Conservation (phyloP, 306 rosid genomes). For the Medicago ruthenica region DNA sequence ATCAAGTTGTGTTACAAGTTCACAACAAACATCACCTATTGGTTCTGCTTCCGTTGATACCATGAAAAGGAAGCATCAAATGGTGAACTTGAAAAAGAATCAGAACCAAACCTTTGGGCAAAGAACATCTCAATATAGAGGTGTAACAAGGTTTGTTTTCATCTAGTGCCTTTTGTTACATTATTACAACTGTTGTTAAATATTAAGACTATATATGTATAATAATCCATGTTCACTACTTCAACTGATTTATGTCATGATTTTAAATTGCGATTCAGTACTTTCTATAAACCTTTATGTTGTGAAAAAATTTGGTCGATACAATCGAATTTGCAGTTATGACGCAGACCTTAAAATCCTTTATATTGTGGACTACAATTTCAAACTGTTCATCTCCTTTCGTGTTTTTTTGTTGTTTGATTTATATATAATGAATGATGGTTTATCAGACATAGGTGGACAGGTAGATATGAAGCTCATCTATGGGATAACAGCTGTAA, state of each 20-base stretch:
- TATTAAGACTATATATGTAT: background rate
- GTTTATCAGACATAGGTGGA: conserved; percentile 86
- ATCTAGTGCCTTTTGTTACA: conserved; percentile 5
- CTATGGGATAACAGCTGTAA: conserved; percentile 92
- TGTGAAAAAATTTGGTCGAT: too few relatives aligned
- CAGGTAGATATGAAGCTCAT: conserved; percentile 97
- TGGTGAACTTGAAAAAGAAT: conserved; percentile 46
- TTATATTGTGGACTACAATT: too few relatives aligned
- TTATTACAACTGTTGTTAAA: background rate
- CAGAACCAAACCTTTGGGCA: conserved; percentile 81
- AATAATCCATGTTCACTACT: background rate
- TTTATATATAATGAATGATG: conserved; percentile 41
- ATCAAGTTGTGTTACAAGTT: conserved; percentile 74
- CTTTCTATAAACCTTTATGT: too few relatives aligned
- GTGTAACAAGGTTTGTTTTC: conserved; percentile 79
- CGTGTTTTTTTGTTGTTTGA: background rate
- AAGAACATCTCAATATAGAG: conserved; percentile 90
- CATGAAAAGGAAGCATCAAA: conserved; percentile 71
- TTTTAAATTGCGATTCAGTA: too few relatives aligned
- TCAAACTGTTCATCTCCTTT: background rate
- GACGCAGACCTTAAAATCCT: too few relatives aligned
- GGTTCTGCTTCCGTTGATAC: conserved; percentile 61
- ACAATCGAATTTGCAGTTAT: too few relatives aligned
- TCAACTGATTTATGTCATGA: too few relatives aligned
- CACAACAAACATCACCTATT: conserved; percentile 58